Evolutionary conservation across 1,284 basidiomycete genomes (phyloP).

Genomic region (Ceratobasidium sp.): DNA sequence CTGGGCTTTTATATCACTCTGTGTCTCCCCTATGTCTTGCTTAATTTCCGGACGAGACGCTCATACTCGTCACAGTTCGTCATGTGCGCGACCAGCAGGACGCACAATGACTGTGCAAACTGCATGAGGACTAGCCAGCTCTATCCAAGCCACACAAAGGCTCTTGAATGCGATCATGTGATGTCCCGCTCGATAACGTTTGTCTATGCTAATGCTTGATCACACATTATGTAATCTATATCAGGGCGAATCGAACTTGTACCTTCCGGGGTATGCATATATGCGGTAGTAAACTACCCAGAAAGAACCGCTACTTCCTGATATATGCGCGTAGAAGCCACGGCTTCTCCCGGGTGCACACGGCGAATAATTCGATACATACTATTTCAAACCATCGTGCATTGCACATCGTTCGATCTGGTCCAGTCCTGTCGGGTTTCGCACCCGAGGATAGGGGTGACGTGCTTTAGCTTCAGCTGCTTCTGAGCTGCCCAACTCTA

Average conservation of each 20-base stretch:
- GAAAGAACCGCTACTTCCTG: background rate
- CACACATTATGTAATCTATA: background rate
- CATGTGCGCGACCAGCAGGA: background rate
- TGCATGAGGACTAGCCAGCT: conserved; percentile 7
- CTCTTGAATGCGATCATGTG: background rate
- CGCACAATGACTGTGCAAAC: background rate
- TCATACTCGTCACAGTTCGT: conserved; percentile 3
- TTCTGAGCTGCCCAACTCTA: background rate
- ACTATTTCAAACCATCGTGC: background rate
- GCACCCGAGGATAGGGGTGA: background rate
- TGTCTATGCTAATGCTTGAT: conserved; percentile 1
- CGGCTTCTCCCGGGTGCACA: conserved; percentile 3
- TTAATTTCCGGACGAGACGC: background rate
- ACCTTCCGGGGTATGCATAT: background rate
- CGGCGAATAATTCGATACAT: background rate
- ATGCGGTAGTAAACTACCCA: background rate
- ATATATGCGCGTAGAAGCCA: background rate
- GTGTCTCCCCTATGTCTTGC: background rate
- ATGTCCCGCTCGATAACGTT: background rate
- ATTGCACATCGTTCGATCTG: background rate
- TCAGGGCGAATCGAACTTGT: background rate
- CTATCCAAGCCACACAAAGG: background rate
- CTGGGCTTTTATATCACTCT: background rate
- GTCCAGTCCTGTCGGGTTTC: background rate
- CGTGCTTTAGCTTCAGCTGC: background rate